Conservation (phyloP, 805 yeast species). For the Lipomyces anomalus region DNA sequence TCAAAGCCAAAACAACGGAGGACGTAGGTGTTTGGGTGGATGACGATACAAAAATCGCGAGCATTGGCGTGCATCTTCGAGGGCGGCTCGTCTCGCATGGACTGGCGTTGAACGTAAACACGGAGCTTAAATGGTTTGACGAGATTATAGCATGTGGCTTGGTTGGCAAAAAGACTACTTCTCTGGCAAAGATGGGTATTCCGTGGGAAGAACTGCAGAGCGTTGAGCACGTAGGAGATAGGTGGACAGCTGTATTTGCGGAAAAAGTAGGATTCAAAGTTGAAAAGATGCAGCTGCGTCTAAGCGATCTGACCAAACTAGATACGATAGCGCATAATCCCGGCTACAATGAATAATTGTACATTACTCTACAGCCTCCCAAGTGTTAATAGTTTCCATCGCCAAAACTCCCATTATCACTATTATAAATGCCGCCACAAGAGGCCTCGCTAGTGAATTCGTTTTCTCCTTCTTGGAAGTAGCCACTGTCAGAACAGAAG, state of each 20-base stretch:
- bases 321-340: too few relatives aligned
- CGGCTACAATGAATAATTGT: background rate
- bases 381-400: background rate
- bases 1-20: constrained; percentile 49
- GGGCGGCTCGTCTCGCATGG: constrained; percentile 88
- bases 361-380: background rate
- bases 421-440: background rate
- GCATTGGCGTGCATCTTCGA: constrained; percentile 83
- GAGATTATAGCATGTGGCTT: constrained; percentile 81
- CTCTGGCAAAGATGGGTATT: background rate
- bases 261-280: background rate
- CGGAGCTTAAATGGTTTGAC: constrained; percentile 68
- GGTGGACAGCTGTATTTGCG: background rate
- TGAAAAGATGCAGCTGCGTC: background rate
- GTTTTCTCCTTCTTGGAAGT: background rate
- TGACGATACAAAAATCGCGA: constrained; percentile 62
- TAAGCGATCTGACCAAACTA: background rate
- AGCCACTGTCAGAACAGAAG: background rate
- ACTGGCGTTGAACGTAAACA: constrained; percentile 67
- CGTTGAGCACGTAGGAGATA: background rate
- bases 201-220: background rate
- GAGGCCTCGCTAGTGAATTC: background rate
- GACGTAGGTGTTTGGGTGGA: constrained; percentile 84
- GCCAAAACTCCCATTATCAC: background rate
- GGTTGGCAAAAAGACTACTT: constrained; percentile 39